Percentiles rank a stretch among this genome's conserved stretches.
phyloP scores from a whole-genome alignment of 495 filamentous ascomycete species.

The Echria macrotheca region DNA sequence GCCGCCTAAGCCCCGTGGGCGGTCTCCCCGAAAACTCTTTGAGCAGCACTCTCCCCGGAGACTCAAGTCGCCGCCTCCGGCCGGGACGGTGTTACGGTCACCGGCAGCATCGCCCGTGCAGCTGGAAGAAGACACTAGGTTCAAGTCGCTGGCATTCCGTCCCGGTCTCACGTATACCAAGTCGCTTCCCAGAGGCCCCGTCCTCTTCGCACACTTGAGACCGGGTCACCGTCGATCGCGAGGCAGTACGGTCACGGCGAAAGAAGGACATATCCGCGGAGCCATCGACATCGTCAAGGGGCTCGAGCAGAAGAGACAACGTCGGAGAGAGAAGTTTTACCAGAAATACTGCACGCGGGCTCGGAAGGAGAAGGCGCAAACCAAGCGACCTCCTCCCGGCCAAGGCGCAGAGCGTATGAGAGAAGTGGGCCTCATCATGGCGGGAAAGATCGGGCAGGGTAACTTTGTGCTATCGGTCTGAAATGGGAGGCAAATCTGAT shows the following conservation, averaged over 20 bases:
- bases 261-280: conserved; percentile 59
- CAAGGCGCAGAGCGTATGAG: conserved; percentile 92
- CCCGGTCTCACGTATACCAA: conserved; percentile 64
- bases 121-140: conserved; percentile 30
- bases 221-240: conserved; percentile 21
- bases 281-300: conserved; percentile 97
- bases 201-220: conserved; percentile 56
- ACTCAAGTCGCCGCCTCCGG: conserved; percentile 58
- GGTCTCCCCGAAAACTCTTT: conserved; percentile 65
- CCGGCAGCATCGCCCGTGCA: conserved; percentile 39
- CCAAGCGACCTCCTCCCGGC: conserved; percentile 59
- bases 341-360: conserved; percentile 67
- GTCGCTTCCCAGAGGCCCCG: conserved; percentile 69
- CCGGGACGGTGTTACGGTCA: conserved; percentile 31
- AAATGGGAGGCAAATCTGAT: conserved; percentile 25
- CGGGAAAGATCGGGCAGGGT: conserved; percentile 69
- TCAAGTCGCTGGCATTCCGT: conserved; percentile 59
- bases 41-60: conserved; percentile 62
- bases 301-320: conserved; percentile 86
- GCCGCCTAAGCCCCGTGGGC: conserved; percentile 41
- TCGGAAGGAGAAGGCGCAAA: conserved; percentile 44
- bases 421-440: conserved; percentile 83
- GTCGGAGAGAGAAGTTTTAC: conserved; percentile 78
- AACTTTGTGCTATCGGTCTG: conserved; percentile 78
- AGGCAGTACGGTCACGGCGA: conserved; percentile 17